phyloP scores from a whole-genome alignment of 2,329 filamentous ascomycete genomes.

The Arachnomyces sp. region DNA sequence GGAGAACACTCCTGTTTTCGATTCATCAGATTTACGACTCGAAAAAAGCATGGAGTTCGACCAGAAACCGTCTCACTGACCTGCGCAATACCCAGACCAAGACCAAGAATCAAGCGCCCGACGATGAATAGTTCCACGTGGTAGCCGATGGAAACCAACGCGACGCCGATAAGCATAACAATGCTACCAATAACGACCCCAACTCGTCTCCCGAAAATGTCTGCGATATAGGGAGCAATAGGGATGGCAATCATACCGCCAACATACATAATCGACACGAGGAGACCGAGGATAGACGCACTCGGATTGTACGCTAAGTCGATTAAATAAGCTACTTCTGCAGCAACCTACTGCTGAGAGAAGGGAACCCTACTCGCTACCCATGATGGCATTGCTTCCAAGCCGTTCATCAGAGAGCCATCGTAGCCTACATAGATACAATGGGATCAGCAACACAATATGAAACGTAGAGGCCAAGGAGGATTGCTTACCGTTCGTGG shows the following conservation, averaged over 20 bases:
- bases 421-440: constrained; percentile 28
- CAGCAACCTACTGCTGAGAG: not conserved
- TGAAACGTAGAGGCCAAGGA: not conserved
- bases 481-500: not conserved
- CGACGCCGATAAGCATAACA: constrained; percentile 41
- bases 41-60: too few relatives aligned
- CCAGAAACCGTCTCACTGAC: not conserved
- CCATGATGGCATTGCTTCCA: constrained; percentile 42
- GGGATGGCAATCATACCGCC: constrained; percentile 42
- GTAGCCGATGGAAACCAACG: constrained; percentile 36
- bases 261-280: constrained; percentile 44
- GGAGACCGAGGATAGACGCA: constrained; percentile 35
- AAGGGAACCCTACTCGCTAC: constrained; percentile 25
- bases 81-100: constrained; percentile 24
- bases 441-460: too few relatives aligned
- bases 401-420: constrained; percentile 41
- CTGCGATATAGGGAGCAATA: constrained; percentile 42
- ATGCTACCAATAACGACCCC: constrained; percentile 42
- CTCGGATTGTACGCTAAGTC: constrained; percentile 13
- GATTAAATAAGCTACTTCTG: constrained; percentile 20
- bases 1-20: constrained; percentile 31
- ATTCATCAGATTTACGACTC: too few relatives aligned
- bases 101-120: constrained; percentile 33
- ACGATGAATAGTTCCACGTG: constrained; percentile 38
- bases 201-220: constrained; percentile 39